phyloP scores from a whole-genome alignment of 495 filamentous ascomycete genomes.

The Penicillium soppii region DNA sequence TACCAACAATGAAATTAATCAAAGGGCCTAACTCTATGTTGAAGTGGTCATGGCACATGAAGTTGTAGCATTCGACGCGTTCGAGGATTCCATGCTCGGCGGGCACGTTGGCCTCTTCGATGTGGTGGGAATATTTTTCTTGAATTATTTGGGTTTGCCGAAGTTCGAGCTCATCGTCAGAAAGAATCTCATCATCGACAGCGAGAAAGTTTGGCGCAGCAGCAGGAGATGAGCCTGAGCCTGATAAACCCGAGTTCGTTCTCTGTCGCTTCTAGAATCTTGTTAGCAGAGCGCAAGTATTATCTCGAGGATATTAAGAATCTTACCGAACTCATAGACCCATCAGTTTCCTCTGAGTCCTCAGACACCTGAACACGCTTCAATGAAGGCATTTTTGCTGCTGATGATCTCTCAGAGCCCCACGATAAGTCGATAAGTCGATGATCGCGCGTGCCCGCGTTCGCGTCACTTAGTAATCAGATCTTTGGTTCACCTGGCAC shows the following conservation, averaged over 20 bases:
- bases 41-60: slow-evolving; percentile 89
- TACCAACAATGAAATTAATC: slow-evolving; percentile 96
- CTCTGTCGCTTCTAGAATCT: slow-evolving; percentile 40
- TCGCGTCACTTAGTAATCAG: neutral
- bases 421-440: neutral
- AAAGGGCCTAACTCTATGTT: slow-evolving; percentile 81
- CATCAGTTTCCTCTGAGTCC: slow-evolving; percentile 44
- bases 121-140: slow-evolving; percentile 51
- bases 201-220: slow-evolving; percentile 27
- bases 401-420: neutral
- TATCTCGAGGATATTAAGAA: neutral
- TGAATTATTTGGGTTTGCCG: slow-evolving; percentile 68
- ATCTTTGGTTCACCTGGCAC: no score
- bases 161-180: slow-evolving; percentile 55
- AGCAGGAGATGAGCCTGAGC: slow-evolving; percentile 19
- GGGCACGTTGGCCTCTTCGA: slow-evolving; percentile 64
- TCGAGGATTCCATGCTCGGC: slow-evolving; percentile 85
- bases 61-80: slow-evolving; percentile 81
- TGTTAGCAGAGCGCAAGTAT: neutral
- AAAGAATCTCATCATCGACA: slow-evolving; percentile 30
- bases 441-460: slow-evolving; percentile 9
- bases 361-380: slow-evolving; percentile 48
- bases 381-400: slow-evolving; percentile 33
- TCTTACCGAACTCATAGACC: slow-evolving; percentile 42
- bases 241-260: neutral